Percentiles rank a stretch among this genome's conserved stretches.
Evolutionary conservation across 352 stramenopile species (phyloP).

Genomic region (Pythium grandisporangium): DNA sequence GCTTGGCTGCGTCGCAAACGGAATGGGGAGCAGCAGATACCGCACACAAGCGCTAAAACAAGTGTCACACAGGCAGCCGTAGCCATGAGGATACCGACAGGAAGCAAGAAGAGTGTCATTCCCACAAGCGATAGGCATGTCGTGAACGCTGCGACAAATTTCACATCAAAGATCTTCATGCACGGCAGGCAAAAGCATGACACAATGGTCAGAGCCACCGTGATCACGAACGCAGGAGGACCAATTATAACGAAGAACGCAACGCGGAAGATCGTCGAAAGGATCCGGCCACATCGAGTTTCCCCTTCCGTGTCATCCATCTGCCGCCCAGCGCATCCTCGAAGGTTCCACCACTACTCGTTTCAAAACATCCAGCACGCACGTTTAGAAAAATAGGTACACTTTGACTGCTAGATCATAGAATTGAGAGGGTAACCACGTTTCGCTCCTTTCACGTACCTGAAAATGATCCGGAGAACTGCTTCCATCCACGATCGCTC

Average conservation of each 20-base stretch:
- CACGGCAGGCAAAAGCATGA: slow-evolving; percentile 65
- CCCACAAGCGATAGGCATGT: slow-evolving; percentile 49
- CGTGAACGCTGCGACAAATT: slow-evolving; percentile 48
- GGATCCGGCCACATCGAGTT: slow-evolving; percentile 22
- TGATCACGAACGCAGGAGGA: slow-evolving; percentile 46
- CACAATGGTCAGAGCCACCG: slow-evolving; percentile 38
- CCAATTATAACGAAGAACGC: slow-evolving; percentile 60
- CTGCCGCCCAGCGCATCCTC: slow-evolving; percentile 61
- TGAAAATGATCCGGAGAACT: slow-evolving; percentile 84
- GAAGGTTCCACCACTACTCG: slow-evolving; percentile 68
- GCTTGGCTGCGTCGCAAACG: no score
- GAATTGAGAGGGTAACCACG: neutral
- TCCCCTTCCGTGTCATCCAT: slow-evolving; percentile 58
- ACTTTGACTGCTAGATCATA: no score
- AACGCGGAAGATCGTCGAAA: slow-evolving; percentile 24
- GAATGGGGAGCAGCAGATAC: no score
- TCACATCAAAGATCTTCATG: slow-evolving; percentile 24
- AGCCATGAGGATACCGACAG: neutral
- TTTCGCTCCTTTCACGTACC: no score
- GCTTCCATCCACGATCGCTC: slow-evolving; percentile 71
- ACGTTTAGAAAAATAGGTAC: no score
- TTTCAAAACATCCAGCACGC: neutral
- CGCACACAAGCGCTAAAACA: no score
- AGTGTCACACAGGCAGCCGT: no score
- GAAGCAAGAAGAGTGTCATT: slow-evolving; percentile 16